Evolutionary conservation across 176 grass and related monocot genomes (phyloP).

Genomic region (Urochloa ruziziensis): DNA sequence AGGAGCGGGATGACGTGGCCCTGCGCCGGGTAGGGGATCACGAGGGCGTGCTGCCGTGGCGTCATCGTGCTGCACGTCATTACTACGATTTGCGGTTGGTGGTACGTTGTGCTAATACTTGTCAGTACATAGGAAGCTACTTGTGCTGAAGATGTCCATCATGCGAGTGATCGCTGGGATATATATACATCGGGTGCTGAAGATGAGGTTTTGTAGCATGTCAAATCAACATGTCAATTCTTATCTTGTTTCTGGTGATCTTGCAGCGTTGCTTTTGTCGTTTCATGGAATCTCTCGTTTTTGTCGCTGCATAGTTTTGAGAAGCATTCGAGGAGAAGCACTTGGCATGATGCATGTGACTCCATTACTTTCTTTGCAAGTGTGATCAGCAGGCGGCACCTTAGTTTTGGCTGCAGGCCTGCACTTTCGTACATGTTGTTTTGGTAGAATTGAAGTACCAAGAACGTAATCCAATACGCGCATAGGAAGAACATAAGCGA

Average conservation of each 20-base stretch:
- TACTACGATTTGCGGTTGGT: no score
- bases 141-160: neutral
- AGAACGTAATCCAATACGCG: neutral
- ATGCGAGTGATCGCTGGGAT: neutral
- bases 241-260: neutral
- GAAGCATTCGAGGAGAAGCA: neutral
- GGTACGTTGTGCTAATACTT: no score
- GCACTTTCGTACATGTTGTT: neutral
- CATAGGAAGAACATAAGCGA: neutral
- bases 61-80: neutral
- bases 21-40: slow-evolving; percentile 60
- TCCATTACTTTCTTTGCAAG: neutral
- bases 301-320: slow-evolving; percentile 2
- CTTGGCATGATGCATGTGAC: neutral
- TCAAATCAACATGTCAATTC: neutral
- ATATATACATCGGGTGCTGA: neutral
- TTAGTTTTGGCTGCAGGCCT: neutral
- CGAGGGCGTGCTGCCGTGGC: slow-evolving; percentile 18
- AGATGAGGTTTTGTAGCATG: neutral
- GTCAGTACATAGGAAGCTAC: neutral
- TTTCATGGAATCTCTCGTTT: neutral
- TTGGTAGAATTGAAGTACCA: neutral
- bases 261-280: neutral
- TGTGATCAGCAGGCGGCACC: no score
- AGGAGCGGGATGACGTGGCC: slow-evolving; percentile 66